A percentile compares a stretch with the other conserved stretches of the same genome.
These are phyloP conservation scores for Colletotrichum orbiculare DNA, from an alignment of 2,329 filamentous ascomycete species.

Conservation along the genomic window DNA sequence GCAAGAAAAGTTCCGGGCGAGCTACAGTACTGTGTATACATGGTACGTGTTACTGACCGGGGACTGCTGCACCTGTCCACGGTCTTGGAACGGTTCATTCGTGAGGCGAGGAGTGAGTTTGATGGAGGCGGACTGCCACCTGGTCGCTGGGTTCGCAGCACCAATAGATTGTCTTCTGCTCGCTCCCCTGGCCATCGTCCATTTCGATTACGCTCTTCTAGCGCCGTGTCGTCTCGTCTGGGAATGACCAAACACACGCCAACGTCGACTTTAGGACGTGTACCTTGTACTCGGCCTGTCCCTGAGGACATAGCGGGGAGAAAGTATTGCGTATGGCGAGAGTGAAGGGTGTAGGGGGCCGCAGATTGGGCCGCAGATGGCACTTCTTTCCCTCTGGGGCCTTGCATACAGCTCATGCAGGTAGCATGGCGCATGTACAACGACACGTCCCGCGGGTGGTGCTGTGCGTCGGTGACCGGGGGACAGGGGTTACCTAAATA, in stretches of 20 bases:
- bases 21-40: background rate
- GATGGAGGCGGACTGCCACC: conserved; percentile 9
- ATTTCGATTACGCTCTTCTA: conserved; percentile 19
- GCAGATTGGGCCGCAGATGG: conserved; percentile 35
- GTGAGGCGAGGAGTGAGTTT: conserved; percentile 26
- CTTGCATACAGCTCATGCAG: conserved; percentile 36
- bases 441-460: conserved; percentile 34
- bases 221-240: conserved; percentile 27
- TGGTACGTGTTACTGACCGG: background rate
- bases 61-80: conserved; percentile 28
- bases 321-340: background rate
- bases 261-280: background rate
- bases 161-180: conserved; percentile 15
- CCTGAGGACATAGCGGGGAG: background rate
- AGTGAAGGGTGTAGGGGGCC: conserved; percentile 29
- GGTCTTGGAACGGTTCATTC: conserved; percentile 31
- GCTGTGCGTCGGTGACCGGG: conserved; percentile 28
- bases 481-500: conserved; percentile 19
- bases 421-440: conserved; percentile 32
- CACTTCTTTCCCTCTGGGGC: conserved; percentile 32
- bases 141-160: conserved; percentile 11
- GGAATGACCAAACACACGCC: background rate
- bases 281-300: conserved; percentile 33
- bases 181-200: conserved; percentile 8
- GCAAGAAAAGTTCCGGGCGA: conserved; percentile 26